Conservation (phyloP, 768 basidiomycete genomes). For the Paxillus involutus region DNA sequence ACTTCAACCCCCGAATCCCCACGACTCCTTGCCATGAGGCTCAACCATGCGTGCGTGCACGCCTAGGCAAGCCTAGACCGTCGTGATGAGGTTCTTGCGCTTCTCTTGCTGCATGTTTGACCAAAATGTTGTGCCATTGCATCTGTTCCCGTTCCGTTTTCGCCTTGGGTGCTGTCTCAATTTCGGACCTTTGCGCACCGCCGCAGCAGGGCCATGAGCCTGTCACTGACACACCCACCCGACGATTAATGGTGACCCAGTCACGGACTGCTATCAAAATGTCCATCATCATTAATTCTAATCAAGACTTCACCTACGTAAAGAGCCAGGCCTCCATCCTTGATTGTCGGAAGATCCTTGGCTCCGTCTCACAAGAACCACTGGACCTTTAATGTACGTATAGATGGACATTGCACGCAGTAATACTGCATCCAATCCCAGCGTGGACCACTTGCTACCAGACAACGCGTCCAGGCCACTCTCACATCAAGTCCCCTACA, state of each 20-base stretch:
- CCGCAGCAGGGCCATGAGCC: too few relatives aligned
- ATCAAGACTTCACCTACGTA: neutral
- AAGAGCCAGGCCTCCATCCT: neutral
- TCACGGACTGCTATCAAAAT: neutral
- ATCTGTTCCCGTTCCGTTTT: neutral
- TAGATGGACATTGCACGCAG: neutral
- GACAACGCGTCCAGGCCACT: neutral
- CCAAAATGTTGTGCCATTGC: neutral
- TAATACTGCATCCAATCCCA: too few relatives aligned
- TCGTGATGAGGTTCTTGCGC: neutral
- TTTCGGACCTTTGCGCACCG: neutral
- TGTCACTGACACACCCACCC: too few relatives aligned
- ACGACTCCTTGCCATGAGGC: constrained; percentile 1
- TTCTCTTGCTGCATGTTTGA: neutral
- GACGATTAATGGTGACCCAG: too few relatives aligned
- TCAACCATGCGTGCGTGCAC: neutral
- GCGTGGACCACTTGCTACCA: too few relatives aligned
- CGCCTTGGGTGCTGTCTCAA: neutral
- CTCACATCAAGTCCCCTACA: neutral
- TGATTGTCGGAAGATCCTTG: neutral
- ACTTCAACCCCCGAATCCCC: neutral
- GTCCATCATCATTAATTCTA: neutral
- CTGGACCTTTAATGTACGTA: neutral
- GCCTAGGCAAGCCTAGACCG: neutral
- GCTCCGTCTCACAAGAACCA: neutral